Percentiles rank a stretch among this genome's conserved stretches.
Conservation (phyloP, 177 flowering plant species). For the Vitis hybrid region DNA sequence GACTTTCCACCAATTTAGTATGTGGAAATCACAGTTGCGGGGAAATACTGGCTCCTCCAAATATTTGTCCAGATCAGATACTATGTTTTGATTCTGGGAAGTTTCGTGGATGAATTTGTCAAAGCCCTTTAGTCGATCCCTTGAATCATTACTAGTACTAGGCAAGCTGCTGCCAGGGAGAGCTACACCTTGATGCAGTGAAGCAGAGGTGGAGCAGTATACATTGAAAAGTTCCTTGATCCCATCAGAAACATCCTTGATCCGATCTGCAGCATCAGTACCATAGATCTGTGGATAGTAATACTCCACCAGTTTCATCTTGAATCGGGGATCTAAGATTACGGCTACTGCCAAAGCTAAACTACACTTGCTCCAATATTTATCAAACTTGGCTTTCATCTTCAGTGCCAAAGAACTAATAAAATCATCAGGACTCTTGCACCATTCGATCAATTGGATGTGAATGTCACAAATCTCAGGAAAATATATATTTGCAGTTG, state of each 20-base stretch:
- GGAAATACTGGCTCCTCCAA: slow-evolving; percentile 87
- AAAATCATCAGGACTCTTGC: slow-evolving; percentile 51
- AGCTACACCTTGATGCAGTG: slow-evolving; percentile 41
- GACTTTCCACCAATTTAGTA: slow-evolving; percentile 91
- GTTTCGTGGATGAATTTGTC: slow-evolving; percentile 79
- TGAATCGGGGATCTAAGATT: slow-evolving; percentile 81
- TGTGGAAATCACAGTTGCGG: slow-evolving; percentile 62
- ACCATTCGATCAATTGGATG: slow-evolving; percentile 68
- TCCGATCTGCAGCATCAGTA: slow-evolving; percentile 36
- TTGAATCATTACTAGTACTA: slow-evolving; percentile 28
- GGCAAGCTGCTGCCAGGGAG: slow-evolving; percentile 35
- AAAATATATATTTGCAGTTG: slow-evolving; percentile 69
- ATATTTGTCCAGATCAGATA: slow-evolving; percentile 81
- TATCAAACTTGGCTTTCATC: slow-evolving; percentile 70
- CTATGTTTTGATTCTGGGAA: slow-evolving; percentile 47
- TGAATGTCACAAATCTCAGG: slow-evolving; percentile 71
- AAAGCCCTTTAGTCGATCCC: slow-evolving; percentile 62
- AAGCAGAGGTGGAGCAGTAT: slow-evolving; percentile 42
- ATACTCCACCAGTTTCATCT: slow-evolving; percentile 85
- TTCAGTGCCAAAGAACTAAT: slow-evolving; percentile 54
- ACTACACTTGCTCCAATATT: slow-evolving; percentile 70
- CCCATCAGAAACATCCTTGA: slow-evolving; percentile 47
- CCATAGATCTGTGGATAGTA: slow-evolving; percentile 74
- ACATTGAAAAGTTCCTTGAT: slow-evolving; percentile 61
- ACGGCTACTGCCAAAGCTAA: slow-evolving; percentile 70